phyloP scores from a whole-genome alignment of 495 filamentous ascomycete species.

The Cenococcum geophilum region DNA sequence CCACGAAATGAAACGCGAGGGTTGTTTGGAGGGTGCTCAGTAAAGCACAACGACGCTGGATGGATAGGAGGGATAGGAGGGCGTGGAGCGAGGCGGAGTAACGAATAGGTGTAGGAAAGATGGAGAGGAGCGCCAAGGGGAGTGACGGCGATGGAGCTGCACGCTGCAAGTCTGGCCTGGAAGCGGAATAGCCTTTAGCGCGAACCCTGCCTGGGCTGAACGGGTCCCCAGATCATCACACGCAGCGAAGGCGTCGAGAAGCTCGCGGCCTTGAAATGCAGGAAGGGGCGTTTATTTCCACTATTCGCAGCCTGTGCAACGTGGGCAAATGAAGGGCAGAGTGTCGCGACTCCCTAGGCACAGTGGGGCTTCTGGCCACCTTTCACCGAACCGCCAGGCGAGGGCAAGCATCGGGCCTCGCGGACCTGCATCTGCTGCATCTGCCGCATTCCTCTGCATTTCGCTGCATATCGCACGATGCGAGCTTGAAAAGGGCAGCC shows the following conservation, averaged over 20 bases:
- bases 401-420: background rate
- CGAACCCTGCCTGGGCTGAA: background rate
- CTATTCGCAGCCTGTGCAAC: background rate
- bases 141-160: slow-evolving; percentile 4
- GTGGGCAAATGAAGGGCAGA: slow-evolving; percentile 1
- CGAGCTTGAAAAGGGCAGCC: background rate
- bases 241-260: slow-evolving; percentile 1
- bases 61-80: background rate
- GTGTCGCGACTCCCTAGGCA: background rate
- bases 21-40: background rate
- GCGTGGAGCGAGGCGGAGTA: background rate
- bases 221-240: background rate
- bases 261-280: background rate
- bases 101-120: slow-evolving; percentile 1
- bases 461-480: background rate
- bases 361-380: slow-evolving; percentile 1
- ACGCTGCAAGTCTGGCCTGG: background rate
- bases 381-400: no score
- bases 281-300: background rate
- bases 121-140: background rate
- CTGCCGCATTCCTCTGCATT: no score
- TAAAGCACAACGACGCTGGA: background rate
- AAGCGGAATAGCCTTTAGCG: background rate
- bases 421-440: slow-evolving; percentile 6
- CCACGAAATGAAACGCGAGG: background rate